Evolutionary conservation across 495 filamentous ascomycete species (phyloP), one percentile per base, ranked within the genome.

Genomic region (Lasiosphaeriaceae sp.): DNA sequence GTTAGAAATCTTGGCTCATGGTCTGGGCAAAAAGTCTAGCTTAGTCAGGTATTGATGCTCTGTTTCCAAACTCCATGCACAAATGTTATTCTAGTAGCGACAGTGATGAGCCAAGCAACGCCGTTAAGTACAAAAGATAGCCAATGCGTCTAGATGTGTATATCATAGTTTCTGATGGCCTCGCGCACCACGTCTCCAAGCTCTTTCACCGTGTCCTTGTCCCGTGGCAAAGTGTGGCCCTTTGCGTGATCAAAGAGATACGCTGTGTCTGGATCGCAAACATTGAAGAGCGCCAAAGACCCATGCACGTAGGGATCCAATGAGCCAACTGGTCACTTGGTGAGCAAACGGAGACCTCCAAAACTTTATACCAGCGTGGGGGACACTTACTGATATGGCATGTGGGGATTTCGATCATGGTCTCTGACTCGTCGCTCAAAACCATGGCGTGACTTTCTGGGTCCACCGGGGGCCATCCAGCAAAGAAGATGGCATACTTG

Each of bases 241-340:
- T 79, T 79, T 5, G 77, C 82, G 54, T 84, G 81, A 52, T 85
- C 83, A 52, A 84, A 85, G 3, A 84, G 68, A 56, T 78, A 74
- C 1, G 82, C 80, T 1, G 62, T 78, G 37, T 84, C 81, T 0
- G 75, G 74, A 35, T 84, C 78, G 59, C 82, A 86, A 7, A 82
- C 67, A 50, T 84, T 83, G 66, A 80, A 84, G 7, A 86, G 74
- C 21, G 79, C 79, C 69, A 85, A 68, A 4, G 78, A 77, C 0
- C 76, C 80, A 48, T 80, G 72, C 3, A 85, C 69, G 45, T 82
- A 84, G 0, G 81, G 79, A 58, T 86, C 83, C 2, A 77, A 66
- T 0, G 77, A 83, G 20, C 82, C 82, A 35, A 85, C 69, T 75
- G 46, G 48, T n/a, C 20, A 46, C 20, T 2, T n/a, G 21, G 35